phyloP scores from a whole-genome alignment of 1,284 basidiomycete genomes.

The Marasmius oreades region DNA sequence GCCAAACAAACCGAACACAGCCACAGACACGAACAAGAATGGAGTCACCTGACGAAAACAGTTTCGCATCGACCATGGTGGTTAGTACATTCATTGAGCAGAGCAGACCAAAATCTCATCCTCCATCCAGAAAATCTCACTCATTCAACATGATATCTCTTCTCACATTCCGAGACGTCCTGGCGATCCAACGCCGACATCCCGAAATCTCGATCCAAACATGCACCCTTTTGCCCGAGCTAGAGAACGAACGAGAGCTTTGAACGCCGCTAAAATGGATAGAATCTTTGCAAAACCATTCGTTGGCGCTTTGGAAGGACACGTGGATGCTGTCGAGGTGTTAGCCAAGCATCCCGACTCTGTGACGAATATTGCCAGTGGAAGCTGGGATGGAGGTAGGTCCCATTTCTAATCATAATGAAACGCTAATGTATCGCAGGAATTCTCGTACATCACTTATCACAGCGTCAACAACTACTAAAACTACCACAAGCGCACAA shows the following conservation, averaged over 20 bases:
- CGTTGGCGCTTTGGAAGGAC: conserved; percentile 86
- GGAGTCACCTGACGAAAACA: background rate
- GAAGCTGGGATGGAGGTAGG: conserved; percentile 92
- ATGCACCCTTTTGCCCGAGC: conserved; percentile 94
- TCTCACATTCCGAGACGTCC: conserved; percentile 66
- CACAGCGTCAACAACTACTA: conserved; percentile 62
- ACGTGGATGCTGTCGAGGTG: conserved; percentile 93
- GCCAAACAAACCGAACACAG: background rate
- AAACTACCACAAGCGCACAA: conserved; percentile 83
- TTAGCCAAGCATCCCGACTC: conserved; percentile 78
- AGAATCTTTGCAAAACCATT: conserved; percentile 98
- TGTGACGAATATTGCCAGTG: conserved; percentile 84
- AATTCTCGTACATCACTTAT: conserved; percentile 87
- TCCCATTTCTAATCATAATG: conserved; percentile 20
- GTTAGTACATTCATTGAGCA: background rate
- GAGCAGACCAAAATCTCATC: background rate
- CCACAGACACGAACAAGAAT: background rate
- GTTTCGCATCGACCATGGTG: conserved; percentile 1
- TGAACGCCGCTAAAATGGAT: conserved; percentile 96
- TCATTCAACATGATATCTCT: conserved; percentile 81
- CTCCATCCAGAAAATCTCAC: conserved; percentile 73
- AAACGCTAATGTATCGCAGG: conserved; percentile 39
- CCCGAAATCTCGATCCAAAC: conserved; percentile 90
- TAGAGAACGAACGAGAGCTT: conserved; percentile 89
- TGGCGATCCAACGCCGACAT: conserved; percentile 84